Conservation (phyloP, 2,329 filamentous ascomycete species). For the Magnaporthiopsis poae region DNA sequence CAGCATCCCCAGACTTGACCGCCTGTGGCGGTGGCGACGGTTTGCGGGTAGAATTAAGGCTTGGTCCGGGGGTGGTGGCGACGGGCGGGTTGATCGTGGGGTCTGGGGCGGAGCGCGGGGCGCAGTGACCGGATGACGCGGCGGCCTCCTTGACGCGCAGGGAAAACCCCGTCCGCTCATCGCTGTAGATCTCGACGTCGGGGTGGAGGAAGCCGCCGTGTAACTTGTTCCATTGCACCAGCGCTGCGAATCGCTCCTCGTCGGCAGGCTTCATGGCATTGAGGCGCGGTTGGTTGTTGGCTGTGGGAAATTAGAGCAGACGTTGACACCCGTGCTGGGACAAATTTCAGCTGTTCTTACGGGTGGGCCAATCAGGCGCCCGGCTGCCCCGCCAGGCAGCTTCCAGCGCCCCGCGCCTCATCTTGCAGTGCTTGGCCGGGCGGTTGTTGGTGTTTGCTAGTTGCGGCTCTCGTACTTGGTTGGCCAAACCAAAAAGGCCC, state of each 20-base stretch:
- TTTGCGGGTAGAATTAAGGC: too few relatives aligned
- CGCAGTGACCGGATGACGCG: constrained; percentile 10
- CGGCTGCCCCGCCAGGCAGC: too few relatives aligned
- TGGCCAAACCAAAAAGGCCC: too few relatives aligned
- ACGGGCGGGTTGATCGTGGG: background rate
- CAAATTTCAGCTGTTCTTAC: too few relatives aligned
- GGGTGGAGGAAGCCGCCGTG: constrained; percentile 41
- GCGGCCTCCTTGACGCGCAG: constrained; percentile 36
- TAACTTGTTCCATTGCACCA: constrained; percentile 38
- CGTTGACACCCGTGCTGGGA: too few relatives aligned
- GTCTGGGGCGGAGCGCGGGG: background rate
- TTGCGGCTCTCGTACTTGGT: too few relatives aligned
- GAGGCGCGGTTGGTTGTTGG: too few relatives aligned
- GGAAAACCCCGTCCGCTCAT: constrained; percentile 41
- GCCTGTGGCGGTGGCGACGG: background rate
- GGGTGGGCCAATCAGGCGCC: too few relatives aligned
- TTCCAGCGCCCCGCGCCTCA: too few relatives aligned
- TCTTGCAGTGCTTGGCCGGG: too few relatives aligned
- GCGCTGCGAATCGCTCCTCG: constrained; percentile 20
- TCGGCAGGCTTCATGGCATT: constrained; percentile 19
- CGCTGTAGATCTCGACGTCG: constrained; percentile 41
- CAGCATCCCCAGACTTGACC: constrained; percentile 28
- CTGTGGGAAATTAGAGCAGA: too few relatives aligned
- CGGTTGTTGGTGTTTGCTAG: too few relatives aligned
- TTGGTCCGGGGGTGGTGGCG: background rate